Conservation (phyloP, 768 basidiomycete species). For the Lentinula boryana region DNA sequence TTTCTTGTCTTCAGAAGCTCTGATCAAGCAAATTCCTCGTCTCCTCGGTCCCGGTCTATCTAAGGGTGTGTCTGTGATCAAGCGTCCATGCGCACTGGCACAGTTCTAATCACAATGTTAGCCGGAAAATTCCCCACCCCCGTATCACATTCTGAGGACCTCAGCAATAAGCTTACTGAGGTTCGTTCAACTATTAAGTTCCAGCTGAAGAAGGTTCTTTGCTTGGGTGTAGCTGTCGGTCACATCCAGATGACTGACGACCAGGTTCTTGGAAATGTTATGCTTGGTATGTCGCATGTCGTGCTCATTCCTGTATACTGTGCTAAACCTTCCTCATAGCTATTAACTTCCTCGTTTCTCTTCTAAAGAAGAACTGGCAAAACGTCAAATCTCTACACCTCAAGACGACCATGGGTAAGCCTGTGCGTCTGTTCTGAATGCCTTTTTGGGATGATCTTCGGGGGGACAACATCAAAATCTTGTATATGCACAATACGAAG, state of each 20-base stretch:
- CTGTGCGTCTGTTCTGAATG: slow-evolving; percentile 83
- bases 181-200: slow-evolving; percentile 99
- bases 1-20: slow-evolving; percentile 93
- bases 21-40: slow-evolving; percentile 99
- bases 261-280: slow-evolving; percentile 94
- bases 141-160: slow-evolving; percentile 87
- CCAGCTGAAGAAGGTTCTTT: slow-evolving; percentile 99
- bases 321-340: slow-evolving; percentile 36
- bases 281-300: slow-evolving; percentile 66
- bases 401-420: slow-evolving; percentile 99
- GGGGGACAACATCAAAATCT: slow-evolving; percentile 19
- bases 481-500: slow-evolving; percentile 86
- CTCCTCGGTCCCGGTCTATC: slow-evolving; percentile 98
- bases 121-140: slow-evolving; percentile 99
- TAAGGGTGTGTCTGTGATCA: slow-evolving; percentile 62
- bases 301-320: neutral
- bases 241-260: slow-evolving; percentile 98
- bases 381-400: slow-evolving; percentile 98
- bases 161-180: slow-evolving; percentile 85
- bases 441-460: slow-evolving; percentile 11
- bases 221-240: slow-evolving; percentile 97
- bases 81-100: neutral
- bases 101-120: slow-evolving; percentile 19
- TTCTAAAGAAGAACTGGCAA: slow-evolving; percentile 99
- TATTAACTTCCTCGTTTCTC: slow-evolving; percentile 99